phyloP scores from a whole-genome alignment of 2,329 filamentous ascomycete species.

The Cercospora sp. region DNA sequence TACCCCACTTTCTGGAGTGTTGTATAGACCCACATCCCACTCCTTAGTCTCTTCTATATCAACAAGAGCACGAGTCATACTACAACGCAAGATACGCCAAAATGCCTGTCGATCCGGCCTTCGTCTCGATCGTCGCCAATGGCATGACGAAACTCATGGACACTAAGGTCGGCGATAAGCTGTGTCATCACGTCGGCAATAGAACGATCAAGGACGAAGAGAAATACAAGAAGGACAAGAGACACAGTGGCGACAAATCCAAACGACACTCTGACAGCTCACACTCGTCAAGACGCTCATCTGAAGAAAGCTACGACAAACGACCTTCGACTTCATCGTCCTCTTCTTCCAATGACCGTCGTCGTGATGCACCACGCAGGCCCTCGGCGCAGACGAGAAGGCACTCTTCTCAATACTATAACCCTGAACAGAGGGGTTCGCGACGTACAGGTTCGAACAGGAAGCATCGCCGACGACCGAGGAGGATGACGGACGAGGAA shows the following conservation, averaged over 20 bases:
- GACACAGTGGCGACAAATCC: not conserved
- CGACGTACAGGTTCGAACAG: conserved; percentile 7
- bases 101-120: conserved; percentile 11
- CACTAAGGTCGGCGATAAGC: conserved; percentile 2
- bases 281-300: not conserved
- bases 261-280: conserved; percentile 11
- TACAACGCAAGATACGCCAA: not conserved
- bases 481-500: conserved; percentile 10
- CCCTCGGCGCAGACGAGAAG: not conserved
- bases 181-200: conserved; percentile 13
- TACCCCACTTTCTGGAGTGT: conserved; percentile 4
- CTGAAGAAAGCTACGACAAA: not conserved
- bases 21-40: conserved; percentile 13
- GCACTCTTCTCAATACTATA: conserved; percentile 13
- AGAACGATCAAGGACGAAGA: conserved; percentile 11
- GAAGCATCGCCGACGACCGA: conserved; percentile 4
- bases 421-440: conserved; percentile 10
- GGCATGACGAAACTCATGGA: conserved; percentile 8
- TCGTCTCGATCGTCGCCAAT: conserved; percentile 8
- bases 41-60: not conserved
- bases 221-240: conserved; percentile 4
- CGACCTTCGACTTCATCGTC: conserved; percentile 3
- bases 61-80: not conserved
- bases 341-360: not conserved
- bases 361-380: conserved; percentile 1